A percentile compares a stretch with the other conserved stretches of the same genome.
Evolutionary conservation across 257 asterid species (phyloP).

Genomic region (Fraxinus excelsior): DNA sequence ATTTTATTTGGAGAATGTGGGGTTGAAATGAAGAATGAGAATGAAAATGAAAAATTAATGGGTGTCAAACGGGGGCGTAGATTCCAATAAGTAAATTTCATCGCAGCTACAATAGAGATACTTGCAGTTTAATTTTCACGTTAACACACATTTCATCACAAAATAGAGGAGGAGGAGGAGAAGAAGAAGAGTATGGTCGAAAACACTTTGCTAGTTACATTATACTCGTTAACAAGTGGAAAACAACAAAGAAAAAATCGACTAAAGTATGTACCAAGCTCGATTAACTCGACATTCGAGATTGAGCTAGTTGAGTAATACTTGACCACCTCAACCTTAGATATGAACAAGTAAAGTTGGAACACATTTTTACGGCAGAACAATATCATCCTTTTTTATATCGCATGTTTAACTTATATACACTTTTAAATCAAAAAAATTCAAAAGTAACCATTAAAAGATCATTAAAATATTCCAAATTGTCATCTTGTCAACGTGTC

Average conservation of each 20-base stretch:
- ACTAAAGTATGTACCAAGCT: not conserved
- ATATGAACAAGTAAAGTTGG: not conserved
- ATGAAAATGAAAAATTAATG: no score
- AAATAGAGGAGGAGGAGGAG: no score
- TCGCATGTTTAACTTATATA: not conserved
- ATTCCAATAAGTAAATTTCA: no score
- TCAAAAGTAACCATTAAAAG: not conserved
- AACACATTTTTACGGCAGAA: not conserved
- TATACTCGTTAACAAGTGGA: no score
- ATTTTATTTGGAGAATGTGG: no score
- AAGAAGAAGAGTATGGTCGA: no score
- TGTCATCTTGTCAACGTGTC: not conserved
- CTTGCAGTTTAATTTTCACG: no score
- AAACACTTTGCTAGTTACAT: no score
- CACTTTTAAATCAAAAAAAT: not conserved
- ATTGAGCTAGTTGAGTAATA: not conserved
- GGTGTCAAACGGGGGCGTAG: no score
- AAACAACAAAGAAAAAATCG: not conserved
- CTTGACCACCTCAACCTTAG: not conserved
- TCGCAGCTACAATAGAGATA: no score
- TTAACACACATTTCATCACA: no score
- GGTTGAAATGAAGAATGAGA: no score
- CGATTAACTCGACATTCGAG: not conserved
- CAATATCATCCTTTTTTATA: not conserved
- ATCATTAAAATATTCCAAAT: not conserved